Base-by-base conservation (phyloP, 1,139 yeast genomes). In the Protomyces arabidopsidicola region DNA sequence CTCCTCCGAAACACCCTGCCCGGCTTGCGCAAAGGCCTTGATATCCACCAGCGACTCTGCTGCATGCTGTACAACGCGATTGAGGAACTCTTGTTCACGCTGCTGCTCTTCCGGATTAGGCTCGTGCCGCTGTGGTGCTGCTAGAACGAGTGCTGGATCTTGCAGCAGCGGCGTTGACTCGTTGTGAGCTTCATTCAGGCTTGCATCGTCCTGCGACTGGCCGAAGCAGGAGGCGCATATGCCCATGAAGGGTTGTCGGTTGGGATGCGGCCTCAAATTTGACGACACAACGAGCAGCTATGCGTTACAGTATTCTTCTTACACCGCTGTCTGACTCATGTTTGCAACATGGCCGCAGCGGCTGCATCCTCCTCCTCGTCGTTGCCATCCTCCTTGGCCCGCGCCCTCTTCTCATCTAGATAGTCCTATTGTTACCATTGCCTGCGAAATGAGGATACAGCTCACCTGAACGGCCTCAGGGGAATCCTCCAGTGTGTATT, bases 201-300 rank as follows among this genome's bases (percentile, higher is more conserved):
- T 42, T 10, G 20, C 48, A 9, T 42, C 48, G 18, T 42, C 48
- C 14, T 42, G 22, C 12, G 48, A 42, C 48, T 18, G 48, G 20
- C 48, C 48, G 10, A 42, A 42, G 48, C 48, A 42, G 24, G 48
- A 42, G 48, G 48, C 48, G 48, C 48, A 42, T 42, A 42, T 42
- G 48, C 48, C 48, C 48, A 42, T 42, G 24, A 18, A 36, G 14
- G 48, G 8, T n/a, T 42, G 48, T 42, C 42, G 16, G 16, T 34
- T 34, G 38, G 10, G 16, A n/a, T 14, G 42, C 10, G 4, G 31
- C 31, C 31, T 27, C 31, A 27, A 27, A 27, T 27, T 27, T 27
- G 31, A 4, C 31, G 6, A 27, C 31, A 27, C 31, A 27, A 27
- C 4, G 31, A 27, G 31, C 31, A 27, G 31, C 31, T 27, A 27